Percentiles rank a stretch among this genome's conserved stretches.
Conservation (phyloP, 2,329 filamentous ascomycete genomes). For the Nannizziopsis arthrosporioides region DNA sequence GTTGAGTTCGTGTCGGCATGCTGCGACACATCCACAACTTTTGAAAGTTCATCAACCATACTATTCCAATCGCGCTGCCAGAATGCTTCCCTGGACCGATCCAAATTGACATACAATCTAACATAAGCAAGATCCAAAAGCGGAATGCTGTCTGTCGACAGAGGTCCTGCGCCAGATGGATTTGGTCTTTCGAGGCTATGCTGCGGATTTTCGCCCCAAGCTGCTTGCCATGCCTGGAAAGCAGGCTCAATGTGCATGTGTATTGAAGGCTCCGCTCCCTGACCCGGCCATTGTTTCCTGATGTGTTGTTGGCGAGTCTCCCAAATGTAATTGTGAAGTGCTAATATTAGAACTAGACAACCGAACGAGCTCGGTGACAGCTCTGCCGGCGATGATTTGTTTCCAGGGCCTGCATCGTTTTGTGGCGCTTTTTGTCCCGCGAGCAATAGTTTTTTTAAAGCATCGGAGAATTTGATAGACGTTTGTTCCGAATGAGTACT, state of each 20-base stretch:
- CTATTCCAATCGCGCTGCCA: constrained; percentile 90
- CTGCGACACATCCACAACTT: constrained; percentile 62
- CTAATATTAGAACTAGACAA: constrained; percentile 82
- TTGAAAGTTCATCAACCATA: constrained; percentile 75
- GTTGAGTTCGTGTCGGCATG: constrained; percentile 46
- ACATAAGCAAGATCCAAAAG: constrained; percentile 86
- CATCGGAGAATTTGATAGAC: constrained; percentile 65
- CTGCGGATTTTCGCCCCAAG: constrained; percentile 76
- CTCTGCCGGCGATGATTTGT: constrained; percentile 48
- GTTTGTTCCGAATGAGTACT: constrained; percentile 56
- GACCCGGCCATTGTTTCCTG: constrained; percentile 75
- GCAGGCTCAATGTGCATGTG: constrained; percentile 90
- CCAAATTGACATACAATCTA: constrained; percentile 84
- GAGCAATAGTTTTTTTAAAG: constrained; percentile 67
- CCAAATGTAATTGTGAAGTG: constrained; percentile 97
- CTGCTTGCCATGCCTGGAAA: constrained; percentile 83
- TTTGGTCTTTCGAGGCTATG: constrained; percentile 78
- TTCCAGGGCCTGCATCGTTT: constrained; percentile 36
- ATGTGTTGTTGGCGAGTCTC: constrained; percentile 85
- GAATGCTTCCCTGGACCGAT: constrained; percentile 79
- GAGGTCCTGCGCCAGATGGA: constrained; percentile 65
- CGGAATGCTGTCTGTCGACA: constrained; percentile 84
- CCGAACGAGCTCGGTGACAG: constrained; percentile 82
- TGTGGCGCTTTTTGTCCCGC: constrained; percentile 46
- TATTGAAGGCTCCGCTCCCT: constrained; percentile 82